Percentiles rank a stretch among this genome's conserved stretches.
Conservation (phyloP, 257 asterid species). For the Orobanche coerulescens region DNA sequence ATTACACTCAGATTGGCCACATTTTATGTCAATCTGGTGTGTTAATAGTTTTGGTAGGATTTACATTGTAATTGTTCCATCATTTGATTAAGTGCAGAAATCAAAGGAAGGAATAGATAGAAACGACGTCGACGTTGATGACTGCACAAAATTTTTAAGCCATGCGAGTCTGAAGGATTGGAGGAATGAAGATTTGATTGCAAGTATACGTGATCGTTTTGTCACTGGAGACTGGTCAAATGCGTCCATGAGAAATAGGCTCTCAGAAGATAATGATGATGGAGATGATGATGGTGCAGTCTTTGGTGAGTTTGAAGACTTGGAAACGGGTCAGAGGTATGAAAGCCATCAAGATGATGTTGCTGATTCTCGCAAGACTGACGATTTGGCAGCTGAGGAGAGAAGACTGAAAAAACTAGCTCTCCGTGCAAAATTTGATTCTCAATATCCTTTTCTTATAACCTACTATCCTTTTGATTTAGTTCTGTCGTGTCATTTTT, state of each 20-base stretch:
- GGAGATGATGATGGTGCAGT: constrained; percentile 40
- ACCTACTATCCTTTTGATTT: background rate
- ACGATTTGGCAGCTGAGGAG: constrained; percentile 49
- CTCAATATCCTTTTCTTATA: constrained; percentile 63
- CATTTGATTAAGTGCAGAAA: constrained; percentile 42
- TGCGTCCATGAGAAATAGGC: constrained; percentile 61
- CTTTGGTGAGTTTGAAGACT: constrained; percentile 86
- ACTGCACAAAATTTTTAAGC: constrained; percentile 65
- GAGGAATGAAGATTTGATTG: constrained; percentile 43
- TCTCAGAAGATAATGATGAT: constrained; percentile 31
- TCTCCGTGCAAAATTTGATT: constrained; percentile 86
- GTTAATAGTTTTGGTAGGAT: background rate
- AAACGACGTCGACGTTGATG: constrained; percentile 53
- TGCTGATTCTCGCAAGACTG: constrained; percentile 32
- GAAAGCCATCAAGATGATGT: constrained; percentile 30
- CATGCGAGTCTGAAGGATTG: constrained; percentile 39
- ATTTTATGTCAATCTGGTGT: background rate
- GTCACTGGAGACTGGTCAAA: constrained; percentile 86
- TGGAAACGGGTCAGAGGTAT: constrained; percentile 84
- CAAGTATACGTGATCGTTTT: constrained; percentile 76
- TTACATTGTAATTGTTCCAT: constrained; percentile 18
- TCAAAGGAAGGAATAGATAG: constrained; percentile 36
- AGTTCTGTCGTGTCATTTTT: constrained; percentile 1
- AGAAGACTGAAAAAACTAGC: constrained; percentile 84
- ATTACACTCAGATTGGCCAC: background rate